Evolutionary conservation across 2,329 filamentous ascomycete species (phyloP), one percentile per base, ranked within the genome.

Genomic region (Capronia coronata): DNA sequence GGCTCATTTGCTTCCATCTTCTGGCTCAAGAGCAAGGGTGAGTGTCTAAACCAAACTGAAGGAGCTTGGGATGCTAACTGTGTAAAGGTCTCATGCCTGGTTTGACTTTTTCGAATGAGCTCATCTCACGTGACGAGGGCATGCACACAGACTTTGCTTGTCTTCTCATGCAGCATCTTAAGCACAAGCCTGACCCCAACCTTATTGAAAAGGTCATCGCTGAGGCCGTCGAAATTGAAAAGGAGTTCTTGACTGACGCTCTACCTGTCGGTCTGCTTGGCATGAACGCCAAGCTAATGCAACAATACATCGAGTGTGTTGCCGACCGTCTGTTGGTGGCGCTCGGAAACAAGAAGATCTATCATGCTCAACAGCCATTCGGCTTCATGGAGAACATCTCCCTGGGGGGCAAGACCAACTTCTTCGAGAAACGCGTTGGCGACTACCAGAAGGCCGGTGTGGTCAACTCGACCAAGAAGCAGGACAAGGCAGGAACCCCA

Each of bases 351-450:
- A 80, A 86, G 63, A 97, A 96, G 79, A 78, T 86, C 64, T 98
- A 94, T 82, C 87, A 93, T 67, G 77, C 85, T 21, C 80, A 84
- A 69, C 98, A 98, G 76, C 93, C 93, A 68, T 98, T 98, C 69
- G 93, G 98, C 78, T 98, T 98, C 73, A 98, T 98, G 93, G 93
- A 98, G 80, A 96, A 95, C 75, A 98, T 98, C 72, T 97, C 93
- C 18, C 80, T 98, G 9, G 87, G 89, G 45, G 93, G 93, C 72
- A 98, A 98, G 86, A 98, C 93, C 69, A 98, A 98, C 83, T 98
- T 98, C 82, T 98, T 98, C 70, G 93, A 98, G 85, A 98, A 98
- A 86, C 88, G 93, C 63, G 93, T 98, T 50, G 93, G 85, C 69
- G 93, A 98, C 67, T 98, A 98, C 81, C 93, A 98, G 75, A 98